These are phyloP conservation scores for Pichia cephalocereana DNA, from an alignment of 805 yeast species.

Conservation along the genomic window DNA sequence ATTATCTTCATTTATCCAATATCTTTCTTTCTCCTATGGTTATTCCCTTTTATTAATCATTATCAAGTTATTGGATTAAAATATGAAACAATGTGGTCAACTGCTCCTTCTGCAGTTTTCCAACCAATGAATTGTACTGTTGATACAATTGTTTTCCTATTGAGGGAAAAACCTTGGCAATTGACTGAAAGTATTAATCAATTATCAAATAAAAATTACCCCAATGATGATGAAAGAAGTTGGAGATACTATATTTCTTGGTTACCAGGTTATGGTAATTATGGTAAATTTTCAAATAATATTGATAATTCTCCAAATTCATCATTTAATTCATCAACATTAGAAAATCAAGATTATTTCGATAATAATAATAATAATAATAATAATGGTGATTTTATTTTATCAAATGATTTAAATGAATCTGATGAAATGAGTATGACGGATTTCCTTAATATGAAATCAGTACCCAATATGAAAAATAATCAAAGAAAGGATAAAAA, in stretches of 20 bases:
- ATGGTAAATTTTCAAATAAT: background rate
- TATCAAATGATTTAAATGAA: background rate
- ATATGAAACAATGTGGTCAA: slow-evolving; percentile 51
- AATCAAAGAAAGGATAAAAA: no score
- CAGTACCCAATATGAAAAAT: background rate
- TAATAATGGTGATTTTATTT: background rate
- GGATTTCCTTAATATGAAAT: slow-evolving; percentile 4
- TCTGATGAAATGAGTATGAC: slow-evolving; percentile 1
- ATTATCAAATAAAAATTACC: background rate
- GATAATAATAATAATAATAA: no score
- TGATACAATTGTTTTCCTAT: slow-evolving; percentile 65
- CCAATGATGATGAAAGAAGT: background rate
- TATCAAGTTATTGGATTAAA: slow-evolving; percentile 39
- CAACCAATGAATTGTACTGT: slow-evolving; percentile 76
- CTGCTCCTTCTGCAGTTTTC: slow-evolving; percentile 60
- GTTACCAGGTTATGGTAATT: slow-evolving; percentile 21
- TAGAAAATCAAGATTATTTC: background rate
- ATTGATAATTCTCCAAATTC: no score
- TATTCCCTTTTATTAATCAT: slow-evolving; percentile 66
- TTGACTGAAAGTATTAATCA: slow-evolving; percentile 7
- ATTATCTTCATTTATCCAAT: slow-evolving; percentile 77
- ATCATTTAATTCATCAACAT: no score
- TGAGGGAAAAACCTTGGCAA: slow-evolving; percentile 76
- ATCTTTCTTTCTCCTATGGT: slow-evolving; percentile 74
- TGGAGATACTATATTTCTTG: slow-evolving; percentile 19